Conservation (phyloP, 164 flowering plant species). For the Taxillus chinensis region DNA sequence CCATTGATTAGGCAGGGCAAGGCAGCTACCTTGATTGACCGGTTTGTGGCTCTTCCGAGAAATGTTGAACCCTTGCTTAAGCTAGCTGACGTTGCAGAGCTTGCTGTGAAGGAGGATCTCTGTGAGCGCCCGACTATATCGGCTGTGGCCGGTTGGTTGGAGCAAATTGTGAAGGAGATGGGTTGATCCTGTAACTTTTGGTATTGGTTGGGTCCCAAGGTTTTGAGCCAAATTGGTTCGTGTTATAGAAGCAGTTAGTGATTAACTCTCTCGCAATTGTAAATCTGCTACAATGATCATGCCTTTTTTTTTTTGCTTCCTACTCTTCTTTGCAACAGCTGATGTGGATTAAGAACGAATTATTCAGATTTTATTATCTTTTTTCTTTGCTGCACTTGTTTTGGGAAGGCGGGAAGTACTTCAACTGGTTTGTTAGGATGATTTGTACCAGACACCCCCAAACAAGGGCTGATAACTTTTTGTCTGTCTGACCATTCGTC, state of each 20-base stretch:
- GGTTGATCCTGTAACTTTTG: slow-evolving; percentile 28
- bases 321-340: neutral
- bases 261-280: slow-evolving; percentile 18
- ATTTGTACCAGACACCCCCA: too few relatives aligned
- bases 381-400: too few relatives aligned
- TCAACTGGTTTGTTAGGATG: too few relatives aligned
- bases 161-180: slow-evolving; percentile 55
- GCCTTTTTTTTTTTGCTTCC: slow-evolving; percentile 26
- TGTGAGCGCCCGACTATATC: slow-evolving; percentile 55
- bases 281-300: slow-evolving; percentile 26
- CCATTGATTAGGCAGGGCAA: slow-evolving; percentile 62
- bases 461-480: too few relatives aligned
- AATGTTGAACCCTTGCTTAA: slow-evolving; percentile 76
- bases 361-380: too few relatives aligned
- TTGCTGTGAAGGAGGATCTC: slow-evolving; percentile 52
- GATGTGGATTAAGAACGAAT: too few relatives aligned
- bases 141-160: slow-evolving; percentile 43
- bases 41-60: slow-evolving; percentile 54
- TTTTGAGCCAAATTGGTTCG: slow-evolving; percentile 4
- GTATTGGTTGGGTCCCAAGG: neutral
- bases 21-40: slow-evolving; percentile 71
- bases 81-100: slow-evolving; percentile 72
- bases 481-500: too few relatives aligned
- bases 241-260: neutral
- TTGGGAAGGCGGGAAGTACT: too few relatives aligned